Conservation (phyloP, 768 basidiomycete species). For the Strobilomyces dryophilus region DNA sequence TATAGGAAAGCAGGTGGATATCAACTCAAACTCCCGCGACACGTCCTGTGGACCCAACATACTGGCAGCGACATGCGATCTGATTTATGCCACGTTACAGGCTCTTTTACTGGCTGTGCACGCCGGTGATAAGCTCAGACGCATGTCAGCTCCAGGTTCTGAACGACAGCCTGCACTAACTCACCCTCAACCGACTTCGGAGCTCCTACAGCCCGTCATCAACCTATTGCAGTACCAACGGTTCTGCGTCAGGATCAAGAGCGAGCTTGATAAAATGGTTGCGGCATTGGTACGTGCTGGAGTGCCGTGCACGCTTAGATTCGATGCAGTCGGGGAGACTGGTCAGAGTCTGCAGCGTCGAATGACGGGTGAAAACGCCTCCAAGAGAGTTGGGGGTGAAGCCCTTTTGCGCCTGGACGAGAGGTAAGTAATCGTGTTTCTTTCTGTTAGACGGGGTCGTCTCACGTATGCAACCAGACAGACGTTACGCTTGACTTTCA, state of each 20-base stretch:
- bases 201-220: conserved; percentile 68
- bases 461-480: conserved; percentile 42
- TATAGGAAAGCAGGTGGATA: conserved; percentile 32
- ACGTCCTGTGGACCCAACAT: conserved; percentile 10
- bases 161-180: conserved; percentile 21
- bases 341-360: conserved; percentile 52
- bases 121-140: conserved; percentile 40
- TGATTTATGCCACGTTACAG: conserved; percentile 63
- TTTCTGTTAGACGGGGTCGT: background rate
- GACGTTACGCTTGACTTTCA: conserved; percentile 69
- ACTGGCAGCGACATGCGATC: conserved; percentile 47
- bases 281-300: conserved; percentile 49
- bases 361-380: conserved; percentile 38
- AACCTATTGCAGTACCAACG: conserved; percentile 77
- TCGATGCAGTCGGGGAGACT: conserved; percentile 64
- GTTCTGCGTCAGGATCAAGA: conserved; percentile 61
- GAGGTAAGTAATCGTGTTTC: conserved; percentile 45
- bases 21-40: conserved; percentile 16
- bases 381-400: conserved; percentile 60
- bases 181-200: conserved; percentile 30
- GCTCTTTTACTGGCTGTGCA: conserved; percentile 65
- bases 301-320: conserved; percentile 52
- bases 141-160: conserved; percentile 30
- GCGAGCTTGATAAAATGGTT: conserved; percentile 51
- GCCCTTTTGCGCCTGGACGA: conserved; percentile 67